Evolutionary conservation across 1,284 basidiomycete genomes (phyloP), one percentile per base, ranked within the genome.

Genomic region (Leccinum pachyderme): DNA sequence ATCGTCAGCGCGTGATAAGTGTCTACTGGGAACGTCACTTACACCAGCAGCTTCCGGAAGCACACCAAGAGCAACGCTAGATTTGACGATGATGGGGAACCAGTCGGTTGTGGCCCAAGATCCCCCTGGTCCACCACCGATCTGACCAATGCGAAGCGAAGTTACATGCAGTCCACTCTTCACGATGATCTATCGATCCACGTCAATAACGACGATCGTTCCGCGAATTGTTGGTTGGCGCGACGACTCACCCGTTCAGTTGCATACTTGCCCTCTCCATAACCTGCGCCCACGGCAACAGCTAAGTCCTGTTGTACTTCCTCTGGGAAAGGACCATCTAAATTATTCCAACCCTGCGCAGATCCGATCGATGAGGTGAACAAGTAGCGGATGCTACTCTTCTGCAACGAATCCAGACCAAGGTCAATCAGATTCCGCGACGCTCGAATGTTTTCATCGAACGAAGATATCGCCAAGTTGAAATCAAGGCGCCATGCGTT

Each of bases 401-500:
- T 45, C 15, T 45, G 15, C 6, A 13, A 9, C 3, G 31, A 51
- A 2, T 57, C 58, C 2, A 63, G 45, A 2, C 72, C 74, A 4
- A 78, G 63, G 39, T 76, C 70, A 28, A 76, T 61, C 5, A 78
- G 64, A 47, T 74, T 67, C 18, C 69, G 61, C 0, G 71, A 71
- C 15, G 70, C 73, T 7, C 59, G 57, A 28, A 78, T 62, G 35
- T 70, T 64, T 2, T 70, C 56, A 51, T 77, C 76, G 45, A 76
- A 74, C 0, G 74, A 74, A 3, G 63, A 56, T 3, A 78, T 59
- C 0, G 72, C 60, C 37, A 73, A 54, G 54, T 77, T 78, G 62
- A 78, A 79, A 54, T 78, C 71, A 28, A 77, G 64, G n/a, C 64
- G 66, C 76, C 77, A 78, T 1, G 75, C 75, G 27, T 69, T 73